Base-by-base conservation (phyloP, 495 filamentous ascomycete species). In the Bacidia rubella region DNA sequence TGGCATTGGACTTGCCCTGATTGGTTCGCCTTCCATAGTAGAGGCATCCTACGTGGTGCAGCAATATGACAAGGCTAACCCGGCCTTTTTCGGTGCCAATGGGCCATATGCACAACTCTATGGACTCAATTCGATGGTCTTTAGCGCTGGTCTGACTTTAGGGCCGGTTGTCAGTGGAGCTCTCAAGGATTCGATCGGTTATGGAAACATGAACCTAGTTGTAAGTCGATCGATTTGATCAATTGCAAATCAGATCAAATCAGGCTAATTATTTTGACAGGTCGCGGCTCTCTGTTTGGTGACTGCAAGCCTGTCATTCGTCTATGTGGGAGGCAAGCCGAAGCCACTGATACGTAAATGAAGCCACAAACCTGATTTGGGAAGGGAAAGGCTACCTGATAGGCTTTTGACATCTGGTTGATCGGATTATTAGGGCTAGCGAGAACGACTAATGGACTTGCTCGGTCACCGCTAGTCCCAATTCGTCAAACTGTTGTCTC, bases 21-120 rank as follows among this genome's bases (percentile, higher is more conserved):
- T 78, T 42, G 71, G 68, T 21, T 68, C 75, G 20, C 67, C 72
- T 4, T 59, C 70, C 0, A 56, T 73, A 63, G 71, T 62, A 54
- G 47, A 70, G 62, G 43, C 67, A 17, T 63, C 64, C 27, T 51
- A 57, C 35, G 64, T 69, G 11, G 66, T 70, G 19, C 52, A 48
- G 12, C 53, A 53, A 35, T 69, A 63, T 35, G 54, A 70, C 39
- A 60, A 63, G 32, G 60, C 66, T 11, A 70, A 78, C 46, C 65
- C 66, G 3, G 65, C 63, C 0, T 65, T 68, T 27, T 74, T 73
- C 45, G 68, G 68, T 11, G 60, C 60, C 1, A 63, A 70, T 20
- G 75, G 74, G 1, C 77, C 77, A 10, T 79, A 78, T 56, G 77
- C 74, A 22, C 74, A 79, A 56, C 62, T 80, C 0, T 79, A 77